Percentiles rank a stretch among this genome's conserved stretches.
Conservation (phyloP, 768 basidiomycete genomes). For the Naganishia onofrii region DNA sequence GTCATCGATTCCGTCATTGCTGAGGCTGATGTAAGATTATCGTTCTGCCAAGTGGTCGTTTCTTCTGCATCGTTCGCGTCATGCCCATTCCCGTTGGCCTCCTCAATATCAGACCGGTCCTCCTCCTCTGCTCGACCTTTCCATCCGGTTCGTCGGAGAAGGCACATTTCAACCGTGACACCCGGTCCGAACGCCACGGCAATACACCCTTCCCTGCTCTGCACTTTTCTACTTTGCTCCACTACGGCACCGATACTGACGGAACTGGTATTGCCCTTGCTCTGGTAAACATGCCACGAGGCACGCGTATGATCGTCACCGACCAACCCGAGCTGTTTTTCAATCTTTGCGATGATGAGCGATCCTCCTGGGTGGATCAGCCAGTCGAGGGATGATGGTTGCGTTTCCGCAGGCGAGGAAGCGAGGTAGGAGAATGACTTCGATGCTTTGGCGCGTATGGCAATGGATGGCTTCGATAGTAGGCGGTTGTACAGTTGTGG, state of each 20-base stretch:
- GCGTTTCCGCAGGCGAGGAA: conserved; percentile 21
- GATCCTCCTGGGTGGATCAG: conserved; percentile 38
- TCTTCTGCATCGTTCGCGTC: neutral
- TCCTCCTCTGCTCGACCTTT: conserved; percentile 24
- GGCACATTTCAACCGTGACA: conserved; percentile 35
- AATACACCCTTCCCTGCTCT: conserved; percentile 32
- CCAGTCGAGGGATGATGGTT: conserved; percentile 34
- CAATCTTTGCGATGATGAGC: conserved; percentile 33
- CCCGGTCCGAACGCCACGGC: conserved; percentile 37
- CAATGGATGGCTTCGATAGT: neutral
- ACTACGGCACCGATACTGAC: conserved; percentile 35
- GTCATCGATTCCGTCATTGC: neutral
- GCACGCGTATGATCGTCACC: conserved; percentile 32
- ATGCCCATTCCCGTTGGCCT: neutral
- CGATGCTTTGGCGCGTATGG: conserved; percentile 4
- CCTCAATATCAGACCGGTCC: neutral
- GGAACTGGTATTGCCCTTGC: conserved; percentile 34
- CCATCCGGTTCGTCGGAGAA: conserved; percentile 33
- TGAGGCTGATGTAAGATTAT: neutral
- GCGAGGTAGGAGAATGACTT: conserved; percentile 8
- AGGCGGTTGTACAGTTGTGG: conserved; percentile 28
- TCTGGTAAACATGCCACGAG: conserved; percentile 34
- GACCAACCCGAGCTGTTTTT: conserved; percentile 17
- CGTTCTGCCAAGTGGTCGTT: neutral
- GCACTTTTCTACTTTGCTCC: conserved; percentile 27